A percentile compares a stretch with the other conserved stretches of the same genome.
phyloP scores from a whole-genome alignment of 768 basidiomycete species.

The Lentinus brumalis region DNA sequence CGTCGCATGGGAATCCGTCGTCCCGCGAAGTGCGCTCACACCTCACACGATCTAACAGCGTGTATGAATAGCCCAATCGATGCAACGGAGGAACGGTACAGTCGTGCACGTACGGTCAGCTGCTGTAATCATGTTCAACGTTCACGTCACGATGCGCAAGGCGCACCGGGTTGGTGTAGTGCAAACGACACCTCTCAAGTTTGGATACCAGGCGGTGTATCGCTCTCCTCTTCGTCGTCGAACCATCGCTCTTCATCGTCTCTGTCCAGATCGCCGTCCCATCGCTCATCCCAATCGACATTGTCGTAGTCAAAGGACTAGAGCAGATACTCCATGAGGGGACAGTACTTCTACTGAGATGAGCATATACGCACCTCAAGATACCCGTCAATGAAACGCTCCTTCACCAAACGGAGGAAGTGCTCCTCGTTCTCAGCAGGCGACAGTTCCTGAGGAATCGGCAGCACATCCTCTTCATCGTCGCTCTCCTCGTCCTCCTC shows the following conservation, averaged over 20 bases:
- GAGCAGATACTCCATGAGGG: neutral
- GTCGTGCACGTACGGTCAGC: too few species aligned
- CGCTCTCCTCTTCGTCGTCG: slow-evolving; percentile 56
- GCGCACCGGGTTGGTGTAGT: neutral
- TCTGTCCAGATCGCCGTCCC: slow-evolving; percentile 60
- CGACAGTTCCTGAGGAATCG: slow-evolving; percentile 37
- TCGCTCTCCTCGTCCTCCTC: slow-evolving; percentile 66
- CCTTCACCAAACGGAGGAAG: slow-evolving; percentile 66
- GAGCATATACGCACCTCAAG: slow-evolving; percentile 55
- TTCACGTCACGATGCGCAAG: too few species aligned
- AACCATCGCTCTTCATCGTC: slow-evolving; percentile 76
- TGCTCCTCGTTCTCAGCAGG: slow-evolving; percentile 47
- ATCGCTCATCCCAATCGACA: slow-evolving; percentile 75
- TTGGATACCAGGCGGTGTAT: neutral
- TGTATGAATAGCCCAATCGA: too few species aligned
- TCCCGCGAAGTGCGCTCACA: too few species aligned
- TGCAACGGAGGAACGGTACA: too few species aligned
- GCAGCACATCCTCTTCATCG: slow-evolving; percentile 53
- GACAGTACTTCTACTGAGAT: neutral
- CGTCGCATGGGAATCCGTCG: too few species aligned
- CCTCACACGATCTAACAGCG: too few species aligned
- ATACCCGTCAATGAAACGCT: slow-evolving; percentile 75
- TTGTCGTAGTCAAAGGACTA: slow-evolving; percentile 70
- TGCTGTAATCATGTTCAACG: too few species aligned
- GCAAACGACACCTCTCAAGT: neutral